Conservation (phyloP, 192 early-diverging fungal genomes). For the Entomortierella lignicola region DNA sequence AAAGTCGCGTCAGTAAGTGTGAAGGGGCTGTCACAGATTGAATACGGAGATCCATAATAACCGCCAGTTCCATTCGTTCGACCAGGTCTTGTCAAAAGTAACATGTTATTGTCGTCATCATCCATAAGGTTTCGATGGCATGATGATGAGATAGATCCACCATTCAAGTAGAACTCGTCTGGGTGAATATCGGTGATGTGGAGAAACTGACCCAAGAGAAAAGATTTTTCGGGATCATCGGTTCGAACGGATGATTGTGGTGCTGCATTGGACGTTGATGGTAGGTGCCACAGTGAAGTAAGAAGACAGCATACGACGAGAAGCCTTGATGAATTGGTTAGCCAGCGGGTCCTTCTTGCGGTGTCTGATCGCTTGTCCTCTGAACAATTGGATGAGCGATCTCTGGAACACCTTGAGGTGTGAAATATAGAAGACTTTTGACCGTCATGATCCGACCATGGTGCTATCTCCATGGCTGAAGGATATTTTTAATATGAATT, state of each 20-base stretch:
- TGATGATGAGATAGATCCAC: conserved; percentile 68
- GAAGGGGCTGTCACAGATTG: conserved; percentile 74
- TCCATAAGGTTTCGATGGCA: conserved; percentile 64
- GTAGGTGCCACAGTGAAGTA: conserved; percentile 15
- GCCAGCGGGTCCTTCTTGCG: neutral
- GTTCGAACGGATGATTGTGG: neutral
- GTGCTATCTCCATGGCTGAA: too few relatives aligned
- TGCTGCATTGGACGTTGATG: conserved; percentile 1
- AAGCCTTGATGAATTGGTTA: neutral
- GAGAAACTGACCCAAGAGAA: conserved; percentile 68
- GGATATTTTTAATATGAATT: too few relatives aligned
- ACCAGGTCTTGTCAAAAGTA: conserved; percentile 33
- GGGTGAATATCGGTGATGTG: conserved; percentile 83
- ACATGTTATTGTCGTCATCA: conserved; percentile 19
- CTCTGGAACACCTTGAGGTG: too few relatives aligned
- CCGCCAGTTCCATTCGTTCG: conserved; percentile 58
- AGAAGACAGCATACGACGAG: conserved; percentile 19
- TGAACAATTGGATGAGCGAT: neutral
- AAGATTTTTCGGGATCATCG: conserved; percentile 31
- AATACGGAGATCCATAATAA: conserved; percentile 65
- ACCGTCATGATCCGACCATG: too few relatives aligned
- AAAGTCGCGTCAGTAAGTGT: conserved; percentile 69
- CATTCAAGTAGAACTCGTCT: conserved; percentile 66
- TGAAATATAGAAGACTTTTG: too few relatives aligned
- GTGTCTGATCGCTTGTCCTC: neutral